Evolutionary conservation across 305 asterid species (phyloP).

Genomic region (Plantago lanceolata): DNA sequence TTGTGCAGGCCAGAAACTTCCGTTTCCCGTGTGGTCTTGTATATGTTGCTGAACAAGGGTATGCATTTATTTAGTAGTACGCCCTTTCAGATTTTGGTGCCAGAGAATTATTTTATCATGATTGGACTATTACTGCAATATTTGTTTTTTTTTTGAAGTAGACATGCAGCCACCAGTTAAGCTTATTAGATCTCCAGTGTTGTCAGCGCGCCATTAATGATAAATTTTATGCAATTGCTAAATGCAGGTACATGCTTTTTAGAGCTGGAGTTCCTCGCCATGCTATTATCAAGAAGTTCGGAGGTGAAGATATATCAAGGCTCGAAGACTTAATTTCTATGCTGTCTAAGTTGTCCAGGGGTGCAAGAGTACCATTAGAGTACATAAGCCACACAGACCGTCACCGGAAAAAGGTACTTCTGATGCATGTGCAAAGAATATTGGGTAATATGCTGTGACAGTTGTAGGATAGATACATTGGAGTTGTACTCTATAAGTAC

Average conservation of each 20-base stretch:
- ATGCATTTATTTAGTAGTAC: constrained; percentile 24
- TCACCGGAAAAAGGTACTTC: constrained; percentile 84
- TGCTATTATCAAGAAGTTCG: constrained; percentile 93
- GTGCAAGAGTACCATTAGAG: constrained; percentile 96
- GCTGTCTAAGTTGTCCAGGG: constrained; percentile 80
- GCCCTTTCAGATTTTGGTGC: constrained; percentile 7
- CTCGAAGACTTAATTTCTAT: constrained; percentile 75
- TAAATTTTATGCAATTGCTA: constrained; percentile 20
- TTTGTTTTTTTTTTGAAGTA: background rate
- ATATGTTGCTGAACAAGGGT: constrained; percentile 98
- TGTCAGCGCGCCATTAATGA: constrained; percentile 13
- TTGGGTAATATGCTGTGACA: constrained; percentile 17
- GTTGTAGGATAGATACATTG: background rate
- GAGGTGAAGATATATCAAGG: constrained; percentile 79
- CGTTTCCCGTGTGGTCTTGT: constrained; percentile 95
- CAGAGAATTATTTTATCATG: constrained; percentile 3
- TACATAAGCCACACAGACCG: constrained; percentile 82
- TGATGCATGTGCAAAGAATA: constrained; percentile 20
- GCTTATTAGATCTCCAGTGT: background rate
- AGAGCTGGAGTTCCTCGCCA: constrained; percentile 98
- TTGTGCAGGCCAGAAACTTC: constrained; percentile 91
- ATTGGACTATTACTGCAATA: background rate
- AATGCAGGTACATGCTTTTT: constrained; percentile 76
- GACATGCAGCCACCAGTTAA: background rate
- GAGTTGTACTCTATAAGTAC: background rate